Conservation (phyloP, 768 basidiomycete species). For the Suillus subaureus region DNA sequence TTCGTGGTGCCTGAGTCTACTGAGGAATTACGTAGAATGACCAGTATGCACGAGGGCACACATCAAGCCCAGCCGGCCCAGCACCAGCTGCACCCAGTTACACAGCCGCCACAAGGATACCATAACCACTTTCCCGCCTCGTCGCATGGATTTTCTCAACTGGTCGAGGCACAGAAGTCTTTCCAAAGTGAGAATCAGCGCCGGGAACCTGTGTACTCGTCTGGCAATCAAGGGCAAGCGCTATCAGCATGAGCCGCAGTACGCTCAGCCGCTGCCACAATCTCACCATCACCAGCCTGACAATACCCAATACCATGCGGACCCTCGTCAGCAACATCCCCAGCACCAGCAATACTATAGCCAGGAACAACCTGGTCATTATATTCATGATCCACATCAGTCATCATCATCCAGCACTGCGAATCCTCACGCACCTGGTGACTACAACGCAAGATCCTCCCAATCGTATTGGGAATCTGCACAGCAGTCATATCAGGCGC, state of each 20-base stretch:
- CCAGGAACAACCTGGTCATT: conserved; percentile 14
- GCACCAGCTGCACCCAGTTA: conserved; percentile 26
- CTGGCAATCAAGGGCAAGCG: conserved; percentile 15
- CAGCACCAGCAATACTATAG: conserved; percentile 13
- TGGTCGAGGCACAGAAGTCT: background rate
- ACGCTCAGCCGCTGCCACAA: conserved; percentile 13
- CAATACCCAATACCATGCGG: conserved; percentile 15
- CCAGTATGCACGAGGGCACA: background rate
- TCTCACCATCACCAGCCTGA: conserved; percentile 20
- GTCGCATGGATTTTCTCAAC: background rate
- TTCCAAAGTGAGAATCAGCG: background rate
- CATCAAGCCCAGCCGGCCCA: conserved; percentile 20
- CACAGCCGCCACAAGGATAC: conserved; percentile 21
- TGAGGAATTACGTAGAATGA: conserved; percentile 11
- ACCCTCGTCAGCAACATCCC: conserved; percentile 18
- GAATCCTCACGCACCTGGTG: conserved; percentile 8
- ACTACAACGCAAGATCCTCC: conserved; percentile 7
- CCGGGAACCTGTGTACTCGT: background rate
- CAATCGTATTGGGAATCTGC: conserved; percentile 19
- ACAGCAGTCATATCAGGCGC: conserved; percentile 7
- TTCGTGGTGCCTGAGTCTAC: conserved; percentile 10
- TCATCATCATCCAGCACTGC: conserved; percentile 4
- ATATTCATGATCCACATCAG: conserved; percentile 6
- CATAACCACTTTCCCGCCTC: background rate
- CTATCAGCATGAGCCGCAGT: conserved; percentile 20